A percentile compares a stretch with the other conserved stretches of the same genome.
phyloP scores from a whole-genome alignment of 1,284 basidiomycete genomes.

The Cystobasidium slooffiae region DNA sequence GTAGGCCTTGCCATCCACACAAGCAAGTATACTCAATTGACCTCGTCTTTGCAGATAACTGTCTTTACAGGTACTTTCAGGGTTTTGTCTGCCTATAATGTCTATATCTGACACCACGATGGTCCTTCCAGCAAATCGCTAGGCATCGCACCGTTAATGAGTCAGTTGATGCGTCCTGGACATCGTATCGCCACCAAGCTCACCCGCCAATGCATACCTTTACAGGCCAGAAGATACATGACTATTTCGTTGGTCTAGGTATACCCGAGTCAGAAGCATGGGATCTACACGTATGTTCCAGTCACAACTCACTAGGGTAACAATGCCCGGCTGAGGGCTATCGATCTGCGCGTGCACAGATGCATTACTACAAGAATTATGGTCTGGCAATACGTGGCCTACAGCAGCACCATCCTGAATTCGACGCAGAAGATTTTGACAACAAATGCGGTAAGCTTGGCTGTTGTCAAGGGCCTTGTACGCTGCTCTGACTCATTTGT shows the following conservation, averaged over 20 bases:
- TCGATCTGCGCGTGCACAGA: not conserved
- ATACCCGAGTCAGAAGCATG: constrained; percentile 36
- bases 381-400: constrained; percentile 40
- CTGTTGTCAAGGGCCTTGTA: not conserved
- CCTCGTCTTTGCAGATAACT: constrained; percentile 21
- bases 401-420: constrained; percentile 41
- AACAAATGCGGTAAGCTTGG: constrained; percentile 23
- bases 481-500: not conserved
- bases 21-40: too few species aligned
- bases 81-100: too few species aligned
- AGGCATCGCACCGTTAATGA: constrained; percentile 43
- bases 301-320: not conserved
- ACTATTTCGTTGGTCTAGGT: constrained; percentile 40
- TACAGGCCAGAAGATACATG: constrained; percentile 41
- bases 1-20: not conserved
- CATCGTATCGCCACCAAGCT: not conserved
- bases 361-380: constrained; percentile 43
- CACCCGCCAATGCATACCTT: not conserved
- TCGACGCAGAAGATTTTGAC: constrained; percentile 41
- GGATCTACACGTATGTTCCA: constrained; percentile 24
- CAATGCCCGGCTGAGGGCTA: not conserved
- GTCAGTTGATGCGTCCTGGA: constrained; percentile 14
- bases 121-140: constrained; percentile 21
- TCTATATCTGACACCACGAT: not conserved
- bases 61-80: constrained; percentile 35